A percentile compares a stretch with the other conserved stretches of the same genome.
Evolutionary conservation across 495 filamentous ascomycete species (phyloP).

Genomic region (Xylaria scruposa): DNA sequence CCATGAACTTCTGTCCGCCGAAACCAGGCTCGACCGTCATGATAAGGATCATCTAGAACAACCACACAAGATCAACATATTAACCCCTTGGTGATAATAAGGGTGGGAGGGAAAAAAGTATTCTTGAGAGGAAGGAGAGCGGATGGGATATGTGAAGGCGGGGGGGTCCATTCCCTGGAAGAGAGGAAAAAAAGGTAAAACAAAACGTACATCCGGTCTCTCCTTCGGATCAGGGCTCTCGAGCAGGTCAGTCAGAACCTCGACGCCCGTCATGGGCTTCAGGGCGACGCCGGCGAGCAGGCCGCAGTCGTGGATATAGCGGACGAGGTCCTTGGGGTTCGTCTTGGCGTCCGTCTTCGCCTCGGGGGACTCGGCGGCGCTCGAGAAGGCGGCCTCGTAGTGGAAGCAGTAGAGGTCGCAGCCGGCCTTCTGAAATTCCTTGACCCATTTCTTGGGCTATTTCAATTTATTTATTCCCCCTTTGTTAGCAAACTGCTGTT

Average conservation of each 20-base stretch:
- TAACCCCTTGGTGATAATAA: neutral
- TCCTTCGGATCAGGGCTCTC: conserved; percentile 74
- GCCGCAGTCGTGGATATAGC: conserved; percentile 84
- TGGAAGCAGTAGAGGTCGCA: conserved; percentile 99
- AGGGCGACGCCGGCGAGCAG: conserved; percentile 95
- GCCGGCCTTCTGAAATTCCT: conserved; percentile 89
- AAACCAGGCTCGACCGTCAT: conserved; percentile 99
- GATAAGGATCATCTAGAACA: conserved; percentile 87
- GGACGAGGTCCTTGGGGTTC: conserved; percentile 81
- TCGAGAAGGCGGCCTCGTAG: conserved; percentile 94
- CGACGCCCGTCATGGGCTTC: conserved; percentile 88
- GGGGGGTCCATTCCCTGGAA: neutral
- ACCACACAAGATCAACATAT: neutral
- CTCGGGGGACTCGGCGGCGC: conserved; percentile 80
- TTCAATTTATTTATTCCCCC: too few species aligned
- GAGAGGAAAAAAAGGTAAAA: conserved; percentile 10
- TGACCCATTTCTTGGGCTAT: conserved; percentile 99
- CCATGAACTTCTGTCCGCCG: conserved; percentile 98
- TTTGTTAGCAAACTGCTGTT: too few species aligned
- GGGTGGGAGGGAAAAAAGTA: too few species aligned
- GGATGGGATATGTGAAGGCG: too few species aligned
- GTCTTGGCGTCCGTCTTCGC: conserved; percentile 70
- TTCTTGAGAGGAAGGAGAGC: conserved; percentile 2
- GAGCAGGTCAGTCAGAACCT: conserved; percentile 89
- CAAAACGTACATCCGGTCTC: conserved; percentile 80